A percentile compares a stretch with the other conserved stretches of the same genome.
Evolutionary conservation across 495 filamentous ascomycete species (phyloP).

Genomic region (Podospora anserina): DNA sequence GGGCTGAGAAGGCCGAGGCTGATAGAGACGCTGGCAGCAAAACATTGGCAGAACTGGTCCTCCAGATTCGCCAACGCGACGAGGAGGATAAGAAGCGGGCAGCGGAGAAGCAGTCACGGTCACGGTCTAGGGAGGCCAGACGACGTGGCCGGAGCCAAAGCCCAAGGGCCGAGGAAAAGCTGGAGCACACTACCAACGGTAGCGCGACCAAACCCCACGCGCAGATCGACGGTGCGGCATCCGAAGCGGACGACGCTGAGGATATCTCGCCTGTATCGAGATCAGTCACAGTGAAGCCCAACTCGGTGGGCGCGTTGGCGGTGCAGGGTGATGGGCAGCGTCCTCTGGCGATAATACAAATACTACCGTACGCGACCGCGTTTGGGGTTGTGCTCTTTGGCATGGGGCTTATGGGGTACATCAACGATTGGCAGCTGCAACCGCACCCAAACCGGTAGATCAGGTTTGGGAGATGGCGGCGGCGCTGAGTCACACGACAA

Average conservation of each 20-base stretch:
- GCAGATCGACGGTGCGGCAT: conserved; percentile 16
- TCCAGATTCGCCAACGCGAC: conserved; percentile 69
- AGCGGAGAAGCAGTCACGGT: conserved; percentile 27
- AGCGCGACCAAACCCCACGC: conserved; percentile 6
- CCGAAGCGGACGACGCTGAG: conserved; percentile 16
- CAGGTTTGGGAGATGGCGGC: conserved; percentile 18
- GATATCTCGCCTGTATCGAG: conserved; percentile 13
- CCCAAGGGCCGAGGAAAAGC: conserved; percentile 13
- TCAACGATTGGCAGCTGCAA: conserved; percentile 76
- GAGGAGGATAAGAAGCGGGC: conserved; percentile 40
- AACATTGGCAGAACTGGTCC: conserved; percentile 84
- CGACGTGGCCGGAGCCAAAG: conserved; percentile 7
- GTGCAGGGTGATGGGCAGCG: conserved; percentile 19
- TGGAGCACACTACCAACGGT: conserved; percentile 17
- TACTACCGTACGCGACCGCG: conserved; percentile 81
- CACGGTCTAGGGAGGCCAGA: conserved; percentile 21
- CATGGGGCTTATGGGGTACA: conserved; percentile 87
- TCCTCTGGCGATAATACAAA: conserved; percentile 36
- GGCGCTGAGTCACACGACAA: background rate
- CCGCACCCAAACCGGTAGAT: conserved; percentile 10
- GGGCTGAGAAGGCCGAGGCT: conserved; percentile 75
- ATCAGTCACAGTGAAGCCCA: conserved; percentile 35
- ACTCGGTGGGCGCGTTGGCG: conserved; percentile 21
- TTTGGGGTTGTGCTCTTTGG: conserved; percentile 86
- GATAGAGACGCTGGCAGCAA: conserved; percentile 65